Evolutionary conservation across 345 rosid species (phyloP), one percentile per base, ranked within the genome.

Genomic region (Camelina laxa): DNA sequence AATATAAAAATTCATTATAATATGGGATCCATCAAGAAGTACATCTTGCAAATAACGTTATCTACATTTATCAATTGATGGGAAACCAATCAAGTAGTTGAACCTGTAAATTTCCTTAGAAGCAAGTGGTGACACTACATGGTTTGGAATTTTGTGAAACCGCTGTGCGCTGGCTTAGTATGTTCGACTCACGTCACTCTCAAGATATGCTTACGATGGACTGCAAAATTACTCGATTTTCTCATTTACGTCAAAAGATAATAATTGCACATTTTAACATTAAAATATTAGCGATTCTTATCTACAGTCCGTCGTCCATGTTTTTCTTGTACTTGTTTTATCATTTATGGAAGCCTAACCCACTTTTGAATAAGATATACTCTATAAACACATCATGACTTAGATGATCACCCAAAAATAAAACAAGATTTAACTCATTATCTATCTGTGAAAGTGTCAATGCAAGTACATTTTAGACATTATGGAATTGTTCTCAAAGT

Each of bases 141-240:
- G n/a, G 45, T 30, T 73, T 64, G 55, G 76, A 54, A 31, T 45
- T 73, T 73, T 42, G 57, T 50, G 45, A 15, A 54, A 73, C 64
- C 24, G 77, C 14, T 19, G 13, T 4, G 57, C 24, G 70, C 14
- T 19, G 41, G 41, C 41, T 36, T 33, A 33, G 2, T 38, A 30
- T 7, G 64, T 54, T 73, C 70, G 10, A 42, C 56, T 63, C 9
- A 30, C 22, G 67, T 60, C 54, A 42, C 54, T 41, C 36, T 63
- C 47, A 54, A 42, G 55, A 73, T 73, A 27, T 42, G 64, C 76
- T 73, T 64, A 63, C 76, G 51, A 22, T 21, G 38, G 12, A 48
- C 24, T 35, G 24, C 9, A 14, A 58, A 30, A 49, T 20, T 48
- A 19, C 12, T 44, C 30, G 7, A 7, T 65, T 30, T 47, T 35